Evolutionary conservation across 345 rosid genomes (phyloP), one percentile per base, ranked within the genome.

Genomic region (Euphorbia peplus): DNA sequence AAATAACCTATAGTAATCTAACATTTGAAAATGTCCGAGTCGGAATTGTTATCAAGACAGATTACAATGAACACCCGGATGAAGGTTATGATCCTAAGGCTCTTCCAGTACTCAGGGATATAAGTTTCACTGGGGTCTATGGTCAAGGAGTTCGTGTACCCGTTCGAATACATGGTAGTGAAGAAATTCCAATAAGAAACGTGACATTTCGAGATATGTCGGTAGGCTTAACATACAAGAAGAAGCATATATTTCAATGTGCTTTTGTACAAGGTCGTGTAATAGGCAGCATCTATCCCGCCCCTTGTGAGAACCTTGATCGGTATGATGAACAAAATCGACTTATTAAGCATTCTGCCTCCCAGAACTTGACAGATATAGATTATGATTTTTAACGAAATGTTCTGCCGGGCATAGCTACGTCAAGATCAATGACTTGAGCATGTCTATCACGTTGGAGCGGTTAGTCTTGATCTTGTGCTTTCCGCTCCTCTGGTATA

Each of bases 81-180:
- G 83, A 81, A 32, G 92, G 87, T 44, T 93, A 78, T 63, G 86
- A 93, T 73, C 96, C 83, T 0, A 89, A 82, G 75, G 98, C 95
- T 4, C 64, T 87, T 66, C 98, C 98, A 4, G 65, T 64, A 14
- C 83, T 93, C 0, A 66, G 68, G 65, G 88, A 83, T 90, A 85
- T 93, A 75, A 88, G 83, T 76, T 93, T 88, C 83, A 82, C 29
- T 0, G 93, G 98, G 26, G 74, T 93, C 67, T 89, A 89, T 26
- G 98, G 98, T 48, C 93, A 93, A 56, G 96, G 88, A 60, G 97
- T 93, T 3, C 95, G 98, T 2, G 97, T 91, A 37, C 98, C 98
- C 0, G 97, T 93, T 14, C 92, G 96, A 53, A 89, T 93, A 32
- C 95, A 93, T 29, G 98, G 98, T 22, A 89, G 95, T n/a, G 79